Percentiles rank a stretch among this genome's conserved stretches.
Conservation (phyloP, 352 stramenopile species). For the Globisporangium acanthophoron region DNA sequence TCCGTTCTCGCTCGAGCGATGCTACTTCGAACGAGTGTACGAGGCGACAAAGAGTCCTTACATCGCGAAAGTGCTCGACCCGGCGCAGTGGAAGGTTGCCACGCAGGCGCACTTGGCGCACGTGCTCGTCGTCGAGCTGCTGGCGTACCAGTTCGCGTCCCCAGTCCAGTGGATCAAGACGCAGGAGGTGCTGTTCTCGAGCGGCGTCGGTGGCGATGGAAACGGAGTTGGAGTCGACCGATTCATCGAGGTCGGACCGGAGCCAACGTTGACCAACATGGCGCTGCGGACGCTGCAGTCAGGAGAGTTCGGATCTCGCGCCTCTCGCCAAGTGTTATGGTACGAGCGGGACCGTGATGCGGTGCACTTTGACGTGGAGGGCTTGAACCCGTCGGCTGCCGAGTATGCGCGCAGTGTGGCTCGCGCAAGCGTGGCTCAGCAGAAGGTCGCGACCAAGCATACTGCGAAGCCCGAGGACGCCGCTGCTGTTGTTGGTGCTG, state of each 20-base stretch:
- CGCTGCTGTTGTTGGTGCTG: slow-evolving; percentile 10
- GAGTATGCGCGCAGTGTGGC: slow-evolving; percentile 37
- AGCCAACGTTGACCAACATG: slow-evolving; percentile 83
- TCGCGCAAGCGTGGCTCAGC: background rate
- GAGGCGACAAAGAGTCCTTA: background rate
- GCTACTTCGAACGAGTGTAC: slow-evolving; percentile 67
- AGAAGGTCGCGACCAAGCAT: background rate
- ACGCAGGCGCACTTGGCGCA: slow-evolving; percentile 66
- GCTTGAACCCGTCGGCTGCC: slow-evolving; percentile 51
- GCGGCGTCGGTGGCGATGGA: slow-evolving; percentile 1
- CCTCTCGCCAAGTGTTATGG: slow-evolving; percentile 68
- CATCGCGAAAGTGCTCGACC: background rate
- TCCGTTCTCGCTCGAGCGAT: slow-evolving; percentile 70
- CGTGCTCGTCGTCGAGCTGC: slow-evolving; percentile 76
- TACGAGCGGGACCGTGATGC: slow-evolving; percentile 79
- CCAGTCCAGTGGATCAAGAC: slow-evolving; percentile 90
- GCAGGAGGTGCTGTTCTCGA: slow-evolving; percentile 67
- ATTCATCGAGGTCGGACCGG: slow-evolving; percentile 81
- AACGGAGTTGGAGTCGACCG: slow-evolving; percentile 44
- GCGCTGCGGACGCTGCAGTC: slow-evolving; percentile 66
- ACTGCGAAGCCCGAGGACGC: background rate
- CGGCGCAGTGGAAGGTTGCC: slow-evolving; percentile 64
- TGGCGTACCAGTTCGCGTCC: slow-evolving; percentile 87
- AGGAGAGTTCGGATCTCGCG: slow-evolving; percentile 43
- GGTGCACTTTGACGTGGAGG: slow-evolving; percentile 77